phyloP scores from a whole-genome alignment of 2,329 filamentous ascomycete species.

The Fusarium sp. region DNA sequence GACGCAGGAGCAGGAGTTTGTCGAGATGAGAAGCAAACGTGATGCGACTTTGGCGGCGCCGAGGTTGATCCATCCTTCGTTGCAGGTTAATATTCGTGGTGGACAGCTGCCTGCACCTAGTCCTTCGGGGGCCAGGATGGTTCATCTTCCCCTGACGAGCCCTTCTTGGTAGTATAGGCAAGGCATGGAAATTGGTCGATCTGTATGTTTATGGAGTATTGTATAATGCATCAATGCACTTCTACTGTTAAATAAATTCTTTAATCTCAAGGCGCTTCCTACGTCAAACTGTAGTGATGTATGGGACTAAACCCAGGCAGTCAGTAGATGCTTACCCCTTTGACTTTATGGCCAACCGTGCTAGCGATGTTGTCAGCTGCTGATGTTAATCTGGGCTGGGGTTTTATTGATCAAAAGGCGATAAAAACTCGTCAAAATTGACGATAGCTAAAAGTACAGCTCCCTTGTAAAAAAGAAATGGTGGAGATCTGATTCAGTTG shows the following conservation, averaged over 20 bases:
- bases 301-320: too few relatives aligned
- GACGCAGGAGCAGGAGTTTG: constrained; percentile 57
- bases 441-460: too few relatives aligned
- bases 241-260: not conserved
- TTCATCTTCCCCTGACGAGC: constrained; percentile 50
- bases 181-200: not conserved
- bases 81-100: constrained; percentile 65
- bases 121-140: constrained; percentile 46
- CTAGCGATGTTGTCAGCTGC: too few relatives aligned
- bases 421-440: too few relatives aligned
- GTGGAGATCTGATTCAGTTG: not conserved
- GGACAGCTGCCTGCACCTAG: constrained; percentile 55
- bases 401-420: too few relatives aligned
- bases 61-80: constrained; percentile 60
- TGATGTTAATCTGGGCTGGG: too few relatives aligned
- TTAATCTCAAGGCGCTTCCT: rapidly evolving
- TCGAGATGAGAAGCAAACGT: constrained; percentile 55
- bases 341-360: too few relatives aligned
- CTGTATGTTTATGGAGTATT: not conserved
- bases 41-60: constrained; percentile 58
- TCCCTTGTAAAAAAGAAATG: too few relatives aligned
- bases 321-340: too few relatives aligned
- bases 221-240: not conserved
- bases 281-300: too few relatives aligned
- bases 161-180: not conserved